Base-by-base conservation (phyloP, 2,329 filamentous ascomycete species). In the Fusarium continuum region DNA sequence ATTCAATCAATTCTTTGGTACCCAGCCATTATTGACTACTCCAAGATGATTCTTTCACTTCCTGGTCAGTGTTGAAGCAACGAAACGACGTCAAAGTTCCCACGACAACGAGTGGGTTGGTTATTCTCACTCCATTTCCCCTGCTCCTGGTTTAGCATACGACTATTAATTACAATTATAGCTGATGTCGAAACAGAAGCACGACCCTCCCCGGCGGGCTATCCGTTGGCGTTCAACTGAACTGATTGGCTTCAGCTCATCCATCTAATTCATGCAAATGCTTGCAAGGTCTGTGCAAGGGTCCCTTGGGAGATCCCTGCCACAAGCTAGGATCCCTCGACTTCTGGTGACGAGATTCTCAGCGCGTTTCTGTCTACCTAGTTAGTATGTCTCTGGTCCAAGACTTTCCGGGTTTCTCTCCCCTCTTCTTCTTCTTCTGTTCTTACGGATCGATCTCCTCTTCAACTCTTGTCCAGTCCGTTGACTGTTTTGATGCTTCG, bases 121-220 rank as follows among this genome's bases (percentile, higher is more conserved):
- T 57, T 28, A 53, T 57, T 28, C 41, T 65, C 41, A 31, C 35
- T 62, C 51, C 41, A 58, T 65, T 39, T 39, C 25, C 28, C 35
- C 40, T 16, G 39, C 46, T 65, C 62, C 53, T 63, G 25, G 52
- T 46, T 47, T 49, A 34, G 20, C 38, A 51, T 35, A 39, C 31
- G 16, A 38, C 28, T 47, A 44, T 63, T 60, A 61, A 51, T 31
- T 34, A 22, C 17, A 52, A 59, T 59, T 36, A 43, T 52, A 54
- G 67, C 50, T 70, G 63, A 69, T 70, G 60, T 64, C 57, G 67
- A 70, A 70, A 70, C 63, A 65, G 53, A 69, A 68, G 65, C 63
- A 63, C 41, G 52, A 43, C 48, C 55, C 55, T 17, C 49, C 43
- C 29, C 39, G 35, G 60, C 53, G 63, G 63, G 40, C 44, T 56